A percentile compares a stretch with the other conserved stretches of the same genome.
Conservation (phyloP, 2,329 filamentous ascomycete species). For the Pseudogymnoascus destructans region DNA sequence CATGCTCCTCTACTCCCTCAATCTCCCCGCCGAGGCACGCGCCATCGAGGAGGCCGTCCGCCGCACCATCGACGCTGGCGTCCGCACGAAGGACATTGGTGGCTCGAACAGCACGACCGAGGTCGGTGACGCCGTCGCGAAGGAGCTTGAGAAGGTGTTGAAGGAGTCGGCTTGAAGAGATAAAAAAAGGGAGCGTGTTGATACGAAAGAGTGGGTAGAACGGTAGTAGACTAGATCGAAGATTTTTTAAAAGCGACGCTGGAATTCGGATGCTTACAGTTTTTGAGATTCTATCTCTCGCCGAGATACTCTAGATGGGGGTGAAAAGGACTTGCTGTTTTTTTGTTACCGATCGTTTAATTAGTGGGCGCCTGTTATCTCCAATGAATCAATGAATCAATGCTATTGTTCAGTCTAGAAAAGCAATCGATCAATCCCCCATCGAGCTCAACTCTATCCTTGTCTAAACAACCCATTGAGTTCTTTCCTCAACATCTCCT, state of each 20-base stretch:
- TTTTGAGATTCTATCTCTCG: not conserved
- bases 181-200: not conserved
- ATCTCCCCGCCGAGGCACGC: conserved; percentile 61
- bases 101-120: conserved; percentile 60
- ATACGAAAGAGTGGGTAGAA: conserved; percentile 11
- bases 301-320: not conserved
- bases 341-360: not conserved
- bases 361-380: not conserved
- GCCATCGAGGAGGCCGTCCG: conserved; percentile 72
- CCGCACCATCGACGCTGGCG: conserved; percentile 63
- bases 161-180: conserved; percentile 13
- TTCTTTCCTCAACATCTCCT: conserved; percentile 1
- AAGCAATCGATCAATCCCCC: not conserved
- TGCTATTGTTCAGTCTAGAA: not conserved
- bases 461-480: not conserved
- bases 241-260: conserved; percentile 2
- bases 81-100: conserved; percentile 75
- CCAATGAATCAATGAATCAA: conserved; percentile 3
- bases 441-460: not conserved
- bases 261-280: not conserved
- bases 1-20: conserved; percentile 90
- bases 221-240: not conserved
- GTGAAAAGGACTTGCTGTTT: not conserved
- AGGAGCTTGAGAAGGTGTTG: conserved; percentile 58
- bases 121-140: conserved; percentile 71